Conservation (phyloP, 2,329 filamentous ascomycete species). For the Colletotrichum truncatum region DNA sequence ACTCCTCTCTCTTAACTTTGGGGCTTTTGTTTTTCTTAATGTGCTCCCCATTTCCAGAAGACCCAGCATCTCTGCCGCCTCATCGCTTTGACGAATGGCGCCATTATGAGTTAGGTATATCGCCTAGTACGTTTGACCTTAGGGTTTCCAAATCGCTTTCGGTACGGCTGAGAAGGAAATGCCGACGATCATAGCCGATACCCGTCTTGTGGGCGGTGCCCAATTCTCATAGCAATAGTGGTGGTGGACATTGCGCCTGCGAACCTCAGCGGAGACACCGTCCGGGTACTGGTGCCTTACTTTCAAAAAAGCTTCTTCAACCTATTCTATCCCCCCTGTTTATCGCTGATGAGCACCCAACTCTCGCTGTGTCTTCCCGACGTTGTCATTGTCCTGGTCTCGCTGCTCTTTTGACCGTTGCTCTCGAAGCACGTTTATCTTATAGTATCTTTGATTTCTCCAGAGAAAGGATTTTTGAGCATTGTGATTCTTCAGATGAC, state of each 20-base stretch:
- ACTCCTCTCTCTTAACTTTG: not conserved
- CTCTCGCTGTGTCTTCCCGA: not conserved
- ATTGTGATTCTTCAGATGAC: not conserved
- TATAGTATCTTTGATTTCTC: not conserved
- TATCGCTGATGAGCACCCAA: not conserved
- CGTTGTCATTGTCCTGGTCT: not conserved
- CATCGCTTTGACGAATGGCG: not conserved
- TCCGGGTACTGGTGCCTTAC: not conserved
- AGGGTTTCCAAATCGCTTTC: not conserved
- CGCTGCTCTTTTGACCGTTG: not conserved
- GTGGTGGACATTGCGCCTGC: not conserved
- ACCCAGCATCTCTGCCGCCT: not conserved
- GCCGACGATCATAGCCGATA: not conserved
- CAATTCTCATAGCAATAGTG: not conserved
- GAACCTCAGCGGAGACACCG: constrained; percentile 7
- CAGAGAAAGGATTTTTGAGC: not conserved
- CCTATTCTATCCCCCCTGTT: not conserved
- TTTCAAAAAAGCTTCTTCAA: constrained; percentile 3
- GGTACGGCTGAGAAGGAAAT: not conserved
- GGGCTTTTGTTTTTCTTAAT: not conserved
- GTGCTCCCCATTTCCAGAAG: constrained; percentile 8
- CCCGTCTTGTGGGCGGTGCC: not conserved
- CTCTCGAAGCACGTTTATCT: not conserved
- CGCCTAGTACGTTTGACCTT: not conserved
- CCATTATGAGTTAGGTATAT: not conserved